A percentile compares a stretch with the other conserved stretches of the same genome.
These are phyloP conservation scores for Starmerella sirachaensis DNA, from an alignment of 805 yeast genomes.

Conservation along the genomic window DNA sequence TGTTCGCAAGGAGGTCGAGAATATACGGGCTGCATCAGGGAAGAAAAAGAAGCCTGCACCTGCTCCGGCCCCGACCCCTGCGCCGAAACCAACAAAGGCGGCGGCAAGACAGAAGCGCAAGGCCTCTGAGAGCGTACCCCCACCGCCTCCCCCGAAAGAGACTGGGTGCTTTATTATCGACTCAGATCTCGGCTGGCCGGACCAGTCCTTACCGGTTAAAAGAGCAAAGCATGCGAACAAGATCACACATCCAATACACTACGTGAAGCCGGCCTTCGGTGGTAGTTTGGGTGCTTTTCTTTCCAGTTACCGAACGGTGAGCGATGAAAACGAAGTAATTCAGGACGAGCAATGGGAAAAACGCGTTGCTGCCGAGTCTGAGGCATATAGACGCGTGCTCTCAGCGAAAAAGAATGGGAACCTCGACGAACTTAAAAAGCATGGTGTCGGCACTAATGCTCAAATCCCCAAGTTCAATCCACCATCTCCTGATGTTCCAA, in stretches of 20 bases:
- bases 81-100: neutral
- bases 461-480: slow-evolving; percentile 35
- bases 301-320: slow-evolving; percentile 44
- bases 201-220: slow-evolving; percentile 5
- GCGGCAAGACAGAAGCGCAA: neutral
- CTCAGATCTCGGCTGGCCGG: slow-evolving; percentile 17
- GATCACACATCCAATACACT: slow-evolving; percentile 51
- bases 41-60: neutral
- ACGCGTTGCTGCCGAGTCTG: slow-evolving; percentile 43
- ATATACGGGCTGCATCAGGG: neutral
- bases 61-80: neutral
- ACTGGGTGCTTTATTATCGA: slow-evolving; percentile 8
- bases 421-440: slow-evolving; percentile 25
- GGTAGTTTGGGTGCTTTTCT: slow-evolving; percentile 36
- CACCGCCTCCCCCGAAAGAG: neutral
- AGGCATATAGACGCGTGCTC: slow-evolving; percentile 34
- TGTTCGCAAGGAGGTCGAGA: slow-evolving; percentile 8
- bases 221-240: slow-evolving; percentile 28
- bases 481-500: slow-evolving; percentile 36
- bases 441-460: slow-evolving; percentile 15
- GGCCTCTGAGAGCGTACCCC: neutral
- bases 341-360: slow-evolving; percentile 26
- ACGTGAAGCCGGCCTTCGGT: slow-evolving; percentile 35
- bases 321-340: slow-evolving; percentile 51
- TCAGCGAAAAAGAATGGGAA: slow-evolving; percentile 34